Evolutionary conservation across 257 asterid genomes (phyloP).

Genomic region (Solanum tacnaense): DNA sequence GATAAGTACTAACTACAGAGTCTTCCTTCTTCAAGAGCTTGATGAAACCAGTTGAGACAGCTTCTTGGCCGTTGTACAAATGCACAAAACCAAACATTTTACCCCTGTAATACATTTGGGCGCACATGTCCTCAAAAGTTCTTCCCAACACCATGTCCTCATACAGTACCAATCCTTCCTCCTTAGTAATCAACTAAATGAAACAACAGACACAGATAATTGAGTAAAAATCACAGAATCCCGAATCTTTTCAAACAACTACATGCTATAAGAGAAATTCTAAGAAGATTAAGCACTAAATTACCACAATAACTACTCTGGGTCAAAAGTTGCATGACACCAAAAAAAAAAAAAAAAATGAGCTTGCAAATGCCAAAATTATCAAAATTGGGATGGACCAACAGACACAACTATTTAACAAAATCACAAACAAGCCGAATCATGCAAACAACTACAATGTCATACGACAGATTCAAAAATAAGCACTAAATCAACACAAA

Average conservation of each 20-base stretch:
- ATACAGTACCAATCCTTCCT: constrained; percentile 73
- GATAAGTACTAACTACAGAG: constrained; percentile 83
- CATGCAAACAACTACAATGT: neutral
- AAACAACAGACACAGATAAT: neutral
- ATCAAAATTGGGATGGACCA: neutral
- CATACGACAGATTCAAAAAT: neutral
- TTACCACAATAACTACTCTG: neutral
- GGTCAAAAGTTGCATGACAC: neutral
- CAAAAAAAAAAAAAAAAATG: neutral
- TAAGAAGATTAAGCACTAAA: neutral
- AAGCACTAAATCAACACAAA: neutral
- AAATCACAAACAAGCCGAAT: neutral
- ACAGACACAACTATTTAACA: neutral
- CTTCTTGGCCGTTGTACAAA: constrained; percentile 96
- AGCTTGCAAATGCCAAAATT: neutral
- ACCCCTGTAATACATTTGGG: constrained; percentile 98
- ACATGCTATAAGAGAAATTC: neutral
- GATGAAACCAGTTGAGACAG: constrained; percentile 94
- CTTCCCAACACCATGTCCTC: constrained; percentile 93
- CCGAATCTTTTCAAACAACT: neutral
- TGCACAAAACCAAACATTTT: constrained; percentile 98
- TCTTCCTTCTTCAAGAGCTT: constrained; percentile 78
- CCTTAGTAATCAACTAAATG: constrained; percentile 61
- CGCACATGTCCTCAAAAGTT: constrained; percentile 94
- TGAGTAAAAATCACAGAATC: neutral